phyloP scores from a whole-genome alignment of 2,329 filamentous ascomycete genomes.

The Tolypocladium endophyticum region DNA sequence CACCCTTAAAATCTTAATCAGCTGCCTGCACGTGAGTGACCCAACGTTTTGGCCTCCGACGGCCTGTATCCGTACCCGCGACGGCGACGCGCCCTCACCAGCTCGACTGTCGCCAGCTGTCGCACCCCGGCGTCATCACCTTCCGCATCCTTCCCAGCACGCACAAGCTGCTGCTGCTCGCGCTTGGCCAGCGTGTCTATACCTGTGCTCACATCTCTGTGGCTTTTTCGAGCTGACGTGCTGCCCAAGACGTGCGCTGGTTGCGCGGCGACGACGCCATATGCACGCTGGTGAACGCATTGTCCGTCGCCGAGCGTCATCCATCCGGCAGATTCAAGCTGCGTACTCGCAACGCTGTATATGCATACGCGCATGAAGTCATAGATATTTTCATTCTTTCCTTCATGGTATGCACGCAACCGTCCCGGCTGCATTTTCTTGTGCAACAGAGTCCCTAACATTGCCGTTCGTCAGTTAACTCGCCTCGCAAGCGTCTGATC shows the following conservation, averaged over 20 bases:
- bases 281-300: not conserved
- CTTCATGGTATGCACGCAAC: not conserved
- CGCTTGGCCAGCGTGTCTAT: not conserved
- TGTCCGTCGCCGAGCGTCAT: not conserved
- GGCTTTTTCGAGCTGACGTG: not conserved
- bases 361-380: not conserved
- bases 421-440: not conserved
- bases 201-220: not conserved
- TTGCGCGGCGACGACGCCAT: not conserved
- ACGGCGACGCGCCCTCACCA: constrained; percentile 7
- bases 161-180: not conserved
- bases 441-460: not conserved
- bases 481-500: not conserved
- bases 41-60: constrained; percentile 1
- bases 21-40: not conserved
- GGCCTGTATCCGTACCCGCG: constrained; percentile 5
- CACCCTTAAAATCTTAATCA: not conserved
- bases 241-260: not conserved
- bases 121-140: constrained; percentile 1
- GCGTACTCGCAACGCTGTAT: not conserved
- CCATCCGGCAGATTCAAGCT: not conserved
- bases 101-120: constrained; percentile 2
- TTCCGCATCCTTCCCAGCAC: not conserved
- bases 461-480: not conserved
- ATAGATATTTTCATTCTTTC: not conserved